Evolutionary conservation across 768 basidiomycete species (phyloP).

Genomic region (Leccinum uliginosum): DNA sequence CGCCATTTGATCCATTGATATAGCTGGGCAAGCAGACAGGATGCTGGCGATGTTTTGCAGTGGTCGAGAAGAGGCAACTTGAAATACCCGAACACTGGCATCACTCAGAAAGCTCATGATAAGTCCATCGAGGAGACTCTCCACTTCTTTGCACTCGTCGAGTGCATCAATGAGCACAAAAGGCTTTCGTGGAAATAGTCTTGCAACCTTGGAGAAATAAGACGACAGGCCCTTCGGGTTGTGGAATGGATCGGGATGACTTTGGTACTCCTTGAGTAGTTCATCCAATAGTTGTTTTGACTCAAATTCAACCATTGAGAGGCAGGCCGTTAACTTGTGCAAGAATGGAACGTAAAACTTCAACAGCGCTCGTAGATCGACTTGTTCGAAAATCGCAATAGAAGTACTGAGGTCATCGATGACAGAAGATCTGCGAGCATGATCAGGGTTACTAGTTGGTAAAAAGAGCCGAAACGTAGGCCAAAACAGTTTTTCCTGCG

Average conservation of each 20-base stretch:
- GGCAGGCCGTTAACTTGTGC: slow-evolving; percentile 10
- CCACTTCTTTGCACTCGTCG: slow-evolving; percentile 16
- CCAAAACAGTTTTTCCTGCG: background rate
- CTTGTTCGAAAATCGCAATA: slow-evolving; percentile 21
- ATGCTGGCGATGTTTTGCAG: slow-evolving; percentile 1
- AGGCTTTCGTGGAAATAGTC: background rate
- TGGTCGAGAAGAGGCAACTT: slow-evolving; percentile 8
- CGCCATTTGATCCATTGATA: slow-evolving; percentile 9
- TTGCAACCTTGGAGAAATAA: background rate
- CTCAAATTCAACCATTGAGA: background rate
- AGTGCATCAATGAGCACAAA: slow-evolving; percentile 20
- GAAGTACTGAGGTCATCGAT: slow-evolving; percentile 10
- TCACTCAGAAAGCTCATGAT: no score
- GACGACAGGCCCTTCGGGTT: slow-evolving; percentile 1
- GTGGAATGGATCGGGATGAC: background rate
- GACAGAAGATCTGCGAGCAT: background rate
- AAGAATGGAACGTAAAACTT: slow-evolving; percentile 18
- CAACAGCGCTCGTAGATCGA: slow-evolving; percentile 7
- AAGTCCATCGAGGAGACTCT: slow-evolving; percentile 12
- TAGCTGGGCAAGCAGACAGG: slow-evolving; percentile 1
- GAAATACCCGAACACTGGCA: background rate
- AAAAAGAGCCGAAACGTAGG: background rate
- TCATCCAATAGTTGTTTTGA: slow-evolving; percentile 1
- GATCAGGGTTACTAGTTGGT: background rate
- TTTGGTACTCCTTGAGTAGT: slow-evolving; percentile 2